A percentile compares a stretch with the other conserved stretches of the same genome.
Evolutionary conservation across 306 rosid genomes (phyloP).

Genomic region (Inga laurina): DNA sequence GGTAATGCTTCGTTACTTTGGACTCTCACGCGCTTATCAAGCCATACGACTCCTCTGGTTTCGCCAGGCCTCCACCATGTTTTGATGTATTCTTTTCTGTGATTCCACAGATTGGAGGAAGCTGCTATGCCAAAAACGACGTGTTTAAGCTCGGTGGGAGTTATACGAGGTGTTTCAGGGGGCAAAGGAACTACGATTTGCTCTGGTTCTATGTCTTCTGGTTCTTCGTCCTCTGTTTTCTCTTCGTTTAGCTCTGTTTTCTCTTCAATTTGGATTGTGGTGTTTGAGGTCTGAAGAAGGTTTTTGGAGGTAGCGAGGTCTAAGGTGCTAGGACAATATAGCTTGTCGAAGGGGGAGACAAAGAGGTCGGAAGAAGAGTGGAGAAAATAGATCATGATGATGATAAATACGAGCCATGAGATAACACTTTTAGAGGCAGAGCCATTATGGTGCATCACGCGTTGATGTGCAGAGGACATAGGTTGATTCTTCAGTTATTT

Average conservation of each 20-base stretch:
- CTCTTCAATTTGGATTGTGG: background rate
- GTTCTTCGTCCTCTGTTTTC: background rate
- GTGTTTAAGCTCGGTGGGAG: constrained; percentile 58
- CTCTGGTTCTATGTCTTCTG: background rate
- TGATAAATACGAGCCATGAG: constrained; percentile 50
- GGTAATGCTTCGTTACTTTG: constrained; percentile 52
- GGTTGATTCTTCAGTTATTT: background rate
- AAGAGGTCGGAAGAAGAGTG: constrained; percentile 60
- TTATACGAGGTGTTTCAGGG: constrained; percentile 24
- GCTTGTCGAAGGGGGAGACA: constrained; percentile 35
- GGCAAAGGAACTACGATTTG: background rate
- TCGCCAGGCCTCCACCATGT: constrained; percentile 77
- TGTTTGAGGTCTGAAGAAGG: constrained; percentile 35
- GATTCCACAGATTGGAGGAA: constrained; percentile 65
- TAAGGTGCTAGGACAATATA: constrained; percentile 34
- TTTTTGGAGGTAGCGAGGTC: constrained; percentile 25
- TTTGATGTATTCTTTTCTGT: constrained; percentile 76
- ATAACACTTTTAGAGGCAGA: constrained; percentile 41
- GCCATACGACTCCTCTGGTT: constrained; percentile 87
- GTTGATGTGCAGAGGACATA: background rate
- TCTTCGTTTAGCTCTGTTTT: background rate
- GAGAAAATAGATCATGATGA: constrained; percentile 46
- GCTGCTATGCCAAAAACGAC: constrained; percentile 83
- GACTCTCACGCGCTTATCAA: constrained; percentile 49
- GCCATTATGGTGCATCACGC: background rate